Percentiles rank a stretch among this genome's conserved stretches.
phyloP scores from a whole-genome alignment of 371 early-diverging fungal genomes.

The Mucor piriformis region DNA sequence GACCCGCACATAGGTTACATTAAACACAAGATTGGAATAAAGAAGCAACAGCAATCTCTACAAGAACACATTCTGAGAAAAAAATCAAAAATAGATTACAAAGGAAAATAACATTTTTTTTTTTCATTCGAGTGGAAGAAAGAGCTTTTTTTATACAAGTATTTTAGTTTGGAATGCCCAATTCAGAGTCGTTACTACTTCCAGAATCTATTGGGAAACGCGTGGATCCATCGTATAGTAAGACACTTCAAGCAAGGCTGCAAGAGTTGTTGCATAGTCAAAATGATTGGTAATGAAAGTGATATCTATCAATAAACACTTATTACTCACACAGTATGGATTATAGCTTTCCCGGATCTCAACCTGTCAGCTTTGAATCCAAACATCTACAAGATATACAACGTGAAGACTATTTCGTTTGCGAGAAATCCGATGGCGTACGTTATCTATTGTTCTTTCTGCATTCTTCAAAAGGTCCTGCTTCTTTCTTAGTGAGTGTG shows the following conservation, averaged over 20 bases:
- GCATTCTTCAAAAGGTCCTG: conserved; percentile 58
- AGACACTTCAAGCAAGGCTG: conserved; percentile 43
- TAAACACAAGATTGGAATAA: too few relatives aligned
- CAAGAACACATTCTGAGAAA: too few relatives aligned
- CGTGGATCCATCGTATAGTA: conserved; percentile 55
- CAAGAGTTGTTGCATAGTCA: conserved; percentile 43
- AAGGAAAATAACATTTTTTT: too few relatives aligned
- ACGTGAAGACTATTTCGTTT: conserved; percentile 85
- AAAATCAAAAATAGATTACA: too few relatives aligned
- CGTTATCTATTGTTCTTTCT: conserved; percentile 73
- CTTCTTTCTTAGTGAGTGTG: conserved; percentile 61
- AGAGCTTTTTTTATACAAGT: neutral
- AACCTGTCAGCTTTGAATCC: conserved; percentile 79
- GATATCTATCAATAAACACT: neutral
- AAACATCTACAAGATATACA: conserved; percentile 69
- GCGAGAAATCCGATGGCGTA: conserved; percentile 90
- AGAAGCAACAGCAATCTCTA: too few relatives aligned
- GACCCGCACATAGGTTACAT: too few relatives aligned
- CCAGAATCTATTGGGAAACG: conserved; percentile 50
- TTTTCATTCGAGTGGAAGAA: neutral
- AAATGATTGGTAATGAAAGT: conserved; percentile 41
- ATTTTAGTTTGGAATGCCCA: conserved; percentile 1
- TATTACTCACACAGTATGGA: neutral
- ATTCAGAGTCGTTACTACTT: conserved; percentile 21
- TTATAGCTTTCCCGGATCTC: conserved; percentile 85